Evolutionary conservation across 345 rosid species (phyloP).

Genomic region (Sisymbrium irio): DNA sequence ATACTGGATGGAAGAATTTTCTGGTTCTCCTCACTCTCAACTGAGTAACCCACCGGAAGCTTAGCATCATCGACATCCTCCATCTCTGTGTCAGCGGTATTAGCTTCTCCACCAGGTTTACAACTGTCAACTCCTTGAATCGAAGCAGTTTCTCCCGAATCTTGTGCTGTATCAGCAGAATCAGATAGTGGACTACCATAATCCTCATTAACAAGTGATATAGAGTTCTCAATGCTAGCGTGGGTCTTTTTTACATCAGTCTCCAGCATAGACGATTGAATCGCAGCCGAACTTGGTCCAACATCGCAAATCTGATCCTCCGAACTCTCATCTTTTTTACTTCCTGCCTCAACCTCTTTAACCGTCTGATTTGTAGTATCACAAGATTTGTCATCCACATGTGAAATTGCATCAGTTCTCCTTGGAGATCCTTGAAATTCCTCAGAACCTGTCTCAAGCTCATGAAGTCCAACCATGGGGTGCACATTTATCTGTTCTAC

Average conservation of each 20-base stretch:
- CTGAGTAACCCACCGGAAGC: constrained; percentile 6
- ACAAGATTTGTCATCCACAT: constrained; percentile 5
- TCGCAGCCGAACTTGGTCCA: constrained; percentile 10
- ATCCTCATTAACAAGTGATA: constrained; percentile 22
- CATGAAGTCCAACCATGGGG: not conserved
- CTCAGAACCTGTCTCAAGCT: constrained; percentile 8
- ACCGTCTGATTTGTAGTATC: constrained; percentile 18
- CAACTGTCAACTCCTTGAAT: constrained; percentile 15
- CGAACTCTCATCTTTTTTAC: not conserved
- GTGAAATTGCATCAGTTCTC: constrained; percentile 4
- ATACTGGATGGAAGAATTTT: not conserved
- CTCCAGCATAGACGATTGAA: constrained; percentile 12
- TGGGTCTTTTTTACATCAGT: constrained; percentile 10
- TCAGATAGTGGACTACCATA: constrained; percentile 20
- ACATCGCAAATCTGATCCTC: not conserved
- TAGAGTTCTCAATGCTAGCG: constrained; percentile 16
- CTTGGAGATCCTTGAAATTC: constrained; percentile 15
- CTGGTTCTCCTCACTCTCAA: constrained; percentile 16
- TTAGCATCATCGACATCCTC: constrained; percentile 3
- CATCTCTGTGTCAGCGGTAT: constrained; percentile 27
- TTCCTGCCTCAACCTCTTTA: constrained; percentile 9
- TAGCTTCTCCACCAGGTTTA: constrained; percentile 6
- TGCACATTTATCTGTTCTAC: constrained; percentile 16
- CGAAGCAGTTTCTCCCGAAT: constrained; percentile 21
- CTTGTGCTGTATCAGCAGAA: constrained; percentile 16